Evolutionary conservation across 768 basidiomycete species (phyloP).

Genomic region (Podaxis sp.): DNA sequence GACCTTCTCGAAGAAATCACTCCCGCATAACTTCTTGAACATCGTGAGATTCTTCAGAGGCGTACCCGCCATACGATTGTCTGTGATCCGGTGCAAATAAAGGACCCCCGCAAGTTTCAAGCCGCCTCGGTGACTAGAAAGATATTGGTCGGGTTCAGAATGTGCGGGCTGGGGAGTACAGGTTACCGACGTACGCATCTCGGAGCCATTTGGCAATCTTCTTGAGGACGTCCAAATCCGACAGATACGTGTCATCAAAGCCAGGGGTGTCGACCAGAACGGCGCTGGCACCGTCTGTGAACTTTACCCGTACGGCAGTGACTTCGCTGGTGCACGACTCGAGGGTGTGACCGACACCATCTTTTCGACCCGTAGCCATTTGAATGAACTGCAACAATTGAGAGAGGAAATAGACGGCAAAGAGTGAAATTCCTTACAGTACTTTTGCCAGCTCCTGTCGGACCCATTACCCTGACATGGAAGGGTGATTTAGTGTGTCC

Average conservation of each 20-base stretch:
- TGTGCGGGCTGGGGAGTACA: not conserved
- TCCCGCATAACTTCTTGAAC: conserved; percentile 14
- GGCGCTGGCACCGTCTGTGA: not conserved
- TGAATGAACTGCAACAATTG: conserved; percentile 1
- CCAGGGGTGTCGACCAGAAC: conserved; percentile 18
- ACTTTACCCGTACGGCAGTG: not conserved
- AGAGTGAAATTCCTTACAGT: conserved; percentile 5
- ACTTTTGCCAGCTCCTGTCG: conserved; percentile 15
- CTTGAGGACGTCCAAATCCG: conserved; percentile 17
- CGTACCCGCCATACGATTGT: conserved; percentile 15
- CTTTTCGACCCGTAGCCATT: not conserved
- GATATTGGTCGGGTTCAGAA: not conserved
- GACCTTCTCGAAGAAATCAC: conserved; percentile 7
- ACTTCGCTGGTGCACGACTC: conserved; percentile 1
- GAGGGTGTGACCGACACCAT: conserved; percentile 1
- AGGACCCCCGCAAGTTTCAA: conserved; percentile 15
- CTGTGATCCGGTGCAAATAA: conserved; percentile 17
- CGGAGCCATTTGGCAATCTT: conserved; percentile 15
- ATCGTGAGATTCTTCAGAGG: conserved; percentile 13
- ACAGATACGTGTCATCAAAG: conserved; percentile 15
- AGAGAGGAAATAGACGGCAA: not conserved
- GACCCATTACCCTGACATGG: conserved; percentile 9
- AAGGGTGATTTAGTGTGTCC: not conserved
- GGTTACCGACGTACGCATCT: not conserved
- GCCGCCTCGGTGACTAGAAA: conserved; percentile 17